Evolutionary conservation across 78 protist genomes (phyloP), one percentile per base, ranked within the genome.

Genomic region (Emiliania huxleyi): DNA sequence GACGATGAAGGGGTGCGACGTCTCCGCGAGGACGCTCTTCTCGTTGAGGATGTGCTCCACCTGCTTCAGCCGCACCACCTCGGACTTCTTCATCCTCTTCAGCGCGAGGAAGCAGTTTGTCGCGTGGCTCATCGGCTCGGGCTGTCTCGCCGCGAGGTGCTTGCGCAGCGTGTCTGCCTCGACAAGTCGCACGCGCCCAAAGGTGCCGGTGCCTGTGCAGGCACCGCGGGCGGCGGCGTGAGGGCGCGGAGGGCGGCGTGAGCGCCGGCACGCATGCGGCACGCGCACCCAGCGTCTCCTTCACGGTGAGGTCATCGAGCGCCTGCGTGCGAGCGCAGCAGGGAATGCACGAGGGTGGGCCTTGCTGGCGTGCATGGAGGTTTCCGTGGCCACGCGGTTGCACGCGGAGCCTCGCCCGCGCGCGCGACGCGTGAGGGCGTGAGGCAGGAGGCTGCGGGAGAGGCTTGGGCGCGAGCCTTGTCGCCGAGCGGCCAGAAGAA

Each of bases 151-250:
- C 40, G 87, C 49, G 26, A 35, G 44, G 29, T 4, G 11, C 44
- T 73, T 25, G 11, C 92, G 73, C 0, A 38, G 44, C 25, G 11
- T 0, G 15, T 18, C 35, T 25, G 15, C 48, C 2, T 49, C 15
- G 23, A 56, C 84, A 0, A 95, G 40, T 5, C 83, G 40, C 26
- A 95, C 95, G 6, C 87, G 83, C 35, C 94, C 94, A 35, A 95
- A 95, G 49, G 97, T 90, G 18, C 97, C 97, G 1, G 91, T 90
- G 0, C 97, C 97, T 87, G 91, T n/a, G n/a, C n/a, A n/a, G n/a
- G n/a, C 55, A 12, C 11, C 55, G 55, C 4, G 55, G 11, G 55
- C 23, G 55, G 55, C 4, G 55, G 55, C 4, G 11, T 48, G 55
- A 48, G 55, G 23, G 11, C 55, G 55, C 55, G 8, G 37, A 3